Conservation (phyloP, 2,329 filamentous ascomycete genomes). For the Xylariaceae sp. region DNA sequence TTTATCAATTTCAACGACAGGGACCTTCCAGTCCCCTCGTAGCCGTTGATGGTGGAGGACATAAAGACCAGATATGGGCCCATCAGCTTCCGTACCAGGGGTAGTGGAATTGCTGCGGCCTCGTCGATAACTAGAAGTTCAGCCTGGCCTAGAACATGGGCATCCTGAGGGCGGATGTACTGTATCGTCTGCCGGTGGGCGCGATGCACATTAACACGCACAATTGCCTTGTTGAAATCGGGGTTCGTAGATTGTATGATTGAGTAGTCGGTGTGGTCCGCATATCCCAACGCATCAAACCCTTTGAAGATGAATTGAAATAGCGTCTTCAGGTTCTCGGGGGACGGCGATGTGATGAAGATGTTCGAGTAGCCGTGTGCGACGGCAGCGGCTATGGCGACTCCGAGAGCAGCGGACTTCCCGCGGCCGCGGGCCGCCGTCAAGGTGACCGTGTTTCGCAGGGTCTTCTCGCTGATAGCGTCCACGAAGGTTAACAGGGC, state of each 20-base stretch:
- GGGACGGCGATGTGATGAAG: constrained; percentile 63
- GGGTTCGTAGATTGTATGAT: constrained; percentile 98
- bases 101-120: constrained; percentile 90
- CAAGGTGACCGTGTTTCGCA: constrained; percentile 86
- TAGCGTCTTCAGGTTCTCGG: constrained; percentile 92
- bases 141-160: constrained; percentile 89
- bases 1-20: constrained; percentile 95
- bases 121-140: constrained; percentile 96
- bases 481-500: constrained; percentile 95
- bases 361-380: constrained; percentile 98
- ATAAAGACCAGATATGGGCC: constrained; percentile 97
- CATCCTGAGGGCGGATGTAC: constrained; percentile 94
- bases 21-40: constrained; percentile 92
- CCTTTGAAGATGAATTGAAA: constrained; percentile 99
- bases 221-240: constrained; percentile 98
- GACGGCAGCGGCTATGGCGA: constrained; percentile 87
- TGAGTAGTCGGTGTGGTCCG: constrained; percentile 93
- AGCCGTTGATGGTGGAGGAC: constrained; percentile 98
- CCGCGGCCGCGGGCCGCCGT: constrained; percentile 92
- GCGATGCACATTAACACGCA: constrained; percentile 89
- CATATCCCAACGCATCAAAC: constrained; percentile 88
- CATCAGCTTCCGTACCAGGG: constrained; percentile 87
- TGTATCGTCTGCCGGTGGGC: constrained; percentile 97
- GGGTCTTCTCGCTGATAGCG: constrained; percentile 90
- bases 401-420: constrained; percentile 92